Evolutionary conservation across 306 rosid genomes (phyloP).

Genomic region (Pachyrhizus erosus): DNA sequence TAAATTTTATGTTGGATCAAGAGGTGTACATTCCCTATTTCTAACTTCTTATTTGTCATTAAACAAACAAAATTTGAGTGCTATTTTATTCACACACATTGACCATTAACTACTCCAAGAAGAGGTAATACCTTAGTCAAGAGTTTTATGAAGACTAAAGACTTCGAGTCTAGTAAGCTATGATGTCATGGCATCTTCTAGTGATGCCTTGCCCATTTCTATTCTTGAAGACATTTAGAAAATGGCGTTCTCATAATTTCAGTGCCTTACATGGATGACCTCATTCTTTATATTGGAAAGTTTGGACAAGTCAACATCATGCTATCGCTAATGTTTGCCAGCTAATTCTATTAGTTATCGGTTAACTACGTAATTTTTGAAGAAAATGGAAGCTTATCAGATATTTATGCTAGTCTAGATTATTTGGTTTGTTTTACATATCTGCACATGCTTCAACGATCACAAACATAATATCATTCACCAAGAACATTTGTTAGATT

Average conservation of each 20-base stretch:
- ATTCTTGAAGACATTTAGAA: slow-evolving; percentile 27
- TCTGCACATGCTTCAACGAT: too few species aligned
- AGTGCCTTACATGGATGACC: background rate
- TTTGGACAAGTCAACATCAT: slow-evolving; percentile 26
- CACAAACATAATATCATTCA: too few species aligned
- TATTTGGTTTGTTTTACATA: background rate
- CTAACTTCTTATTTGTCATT: background rate
- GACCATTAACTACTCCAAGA: slow-evolving; percentile 17
- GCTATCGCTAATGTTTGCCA: background rate
- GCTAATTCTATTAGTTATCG: background rate
- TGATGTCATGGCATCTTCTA: slow-evolving; percentile 18
- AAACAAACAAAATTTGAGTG: background rate
- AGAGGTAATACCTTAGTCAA: background rate
- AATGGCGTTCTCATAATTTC: background rate
- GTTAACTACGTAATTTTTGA: background rate
- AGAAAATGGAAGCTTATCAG: background rate
- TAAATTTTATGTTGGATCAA: slow-evolving; percentile 32
- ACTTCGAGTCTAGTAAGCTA: slow-evolving; percentile 19
- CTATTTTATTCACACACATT: slow-evolving; percentile 2
- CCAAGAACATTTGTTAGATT: too few species aligned
- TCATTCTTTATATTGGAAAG: background rate
- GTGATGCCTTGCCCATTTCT: slow-evolving; percentile 20
- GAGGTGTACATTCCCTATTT: slow-evolving; percentile 16
- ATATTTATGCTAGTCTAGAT: background rate
- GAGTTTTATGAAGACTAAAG: background rate